phyloP scores from a whole-genome alignment of 2,329 filamentous ascomycete species.

The Colletotrichum tabaci region DNA sequence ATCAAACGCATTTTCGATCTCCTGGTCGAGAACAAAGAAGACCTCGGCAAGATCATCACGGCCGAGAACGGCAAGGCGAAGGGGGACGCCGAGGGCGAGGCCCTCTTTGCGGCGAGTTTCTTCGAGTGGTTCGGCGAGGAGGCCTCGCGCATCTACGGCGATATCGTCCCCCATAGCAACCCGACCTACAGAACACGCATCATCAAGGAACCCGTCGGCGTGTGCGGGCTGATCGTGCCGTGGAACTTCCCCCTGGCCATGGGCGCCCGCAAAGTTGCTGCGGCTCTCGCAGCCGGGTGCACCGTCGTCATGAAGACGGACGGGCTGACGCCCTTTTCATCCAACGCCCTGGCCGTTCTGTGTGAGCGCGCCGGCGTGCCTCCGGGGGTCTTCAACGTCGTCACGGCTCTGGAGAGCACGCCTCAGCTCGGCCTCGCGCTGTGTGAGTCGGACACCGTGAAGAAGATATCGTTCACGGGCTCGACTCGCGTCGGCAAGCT shows the following conservation, averaged over 20 bases:
- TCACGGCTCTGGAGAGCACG: conserved; percentile 48
- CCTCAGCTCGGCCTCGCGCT: conserved; percentile 25
- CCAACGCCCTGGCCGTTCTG: too few relatives aligned
- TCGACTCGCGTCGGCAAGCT: conserved; percentile 61
- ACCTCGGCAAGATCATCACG: conserved; percentile 75
- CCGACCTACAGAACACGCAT: conserved; percentile 71
- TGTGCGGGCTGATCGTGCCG: conserved; percentile 77
- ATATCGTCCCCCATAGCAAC: conserved; percentile 59
- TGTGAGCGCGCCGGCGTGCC: conserved; percentile 75
- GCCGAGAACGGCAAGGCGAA: conserved; percentile 79
- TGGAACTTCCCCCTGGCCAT: conserved; percentile 74
- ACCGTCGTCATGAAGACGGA: conserved; percentile 81
- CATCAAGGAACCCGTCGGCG: conserved; percentile 76
- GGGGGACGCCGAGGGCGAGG: conserved; percentile 66
- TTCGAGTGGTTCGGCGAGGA: conserved; percentile 71
- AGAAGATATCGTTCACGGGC: conserved; percentile 83
- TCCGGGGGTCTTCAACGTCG: conserved; percentile 69
- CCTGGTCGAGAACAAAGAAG: conserved; percentile 72
- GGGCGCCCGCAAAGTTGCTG: conserved; percentile 60
- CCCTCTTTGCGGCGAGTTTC: conserved; percentile 69
- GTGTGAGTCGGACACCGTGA: conserved; percentile 56
- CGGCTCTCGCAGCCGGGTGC: conserved; percentile 78
- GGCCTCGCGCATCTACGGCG: conserved; percentile 69
- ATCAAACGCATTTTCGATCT: conserved; percentile 75
- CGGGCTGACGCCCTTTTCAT: conserved; percentile 74